phyloP scores from a whole-genome alignment of 2,329 filamentous ascomycete genomes.

The Fusarium austroafricanum region DNA sequence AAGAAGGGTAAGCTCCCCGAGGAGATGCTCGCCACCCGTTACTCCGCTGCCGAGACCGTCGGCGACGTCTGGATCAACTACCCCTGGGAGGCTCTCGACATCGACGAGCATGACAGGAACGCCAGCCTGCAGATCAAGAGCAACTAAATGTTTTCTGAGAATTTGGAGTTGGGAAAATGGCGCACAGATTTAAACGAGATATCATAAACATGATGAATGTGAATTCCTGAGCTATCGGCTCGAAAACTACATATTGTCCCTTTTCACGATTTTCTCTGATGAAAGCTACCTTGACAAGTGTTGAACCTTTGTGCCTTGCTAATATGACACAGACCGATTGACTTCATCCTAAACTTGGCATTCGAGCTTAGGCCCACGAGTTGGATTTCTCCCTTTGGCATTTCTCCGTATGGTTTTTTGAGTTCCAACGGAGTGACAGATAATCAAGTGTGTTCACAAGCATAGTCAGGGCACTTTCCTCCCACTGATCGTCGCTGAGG shows the following conservation, averaged over 20 bases:
- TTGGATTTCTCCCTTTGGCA: no score
- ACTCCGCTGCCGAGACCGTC: conserved; percentile 87
- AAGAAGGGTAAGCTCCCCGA: conserved; percentile 91
- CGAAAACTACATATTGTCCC: conserved; percentile 6
- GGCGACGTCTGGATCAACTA: conserved; percentile 99
- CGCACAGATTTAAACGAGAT: conserved; percentile 22
- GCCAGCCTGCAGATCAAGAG: conserved; percentile 62
- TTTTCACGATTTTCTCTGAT: background rate
- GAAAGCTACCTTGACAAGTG: background rate
- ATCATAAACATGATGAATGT: conserved; percentile 28
- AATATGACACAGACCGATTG: background rate
- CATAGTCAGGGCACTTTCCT: background rate
- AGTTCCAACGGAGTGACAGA: background rate
- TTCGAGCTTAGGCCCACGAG: no score
- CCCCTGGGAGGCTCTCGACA: conserved; percentile 95
- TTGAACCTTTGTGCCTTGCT: background rate
- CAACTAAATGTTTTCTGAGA: conserved; percentile 36
- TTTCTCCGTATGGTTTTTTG: background rate
- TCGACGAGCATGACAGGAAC: conserved; percentile 87
- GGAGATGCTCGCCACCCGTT: conserved; percentile 81
- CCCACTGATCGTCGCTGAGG: background rate
- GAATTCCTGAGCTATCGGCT: conserved; percentile 16
- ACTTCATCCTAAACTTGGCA: background rate
- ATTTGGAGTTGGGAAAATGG: conserved; percentile 40
- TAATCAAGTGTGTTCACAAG: no score